A percentile compares a stretch with the other conserved stretches of the same genome.
Evolutionary conservation across 2,329 filamentous ascomycete species (phyloP).

Genomic region (Fusarium setosum): DNA sequence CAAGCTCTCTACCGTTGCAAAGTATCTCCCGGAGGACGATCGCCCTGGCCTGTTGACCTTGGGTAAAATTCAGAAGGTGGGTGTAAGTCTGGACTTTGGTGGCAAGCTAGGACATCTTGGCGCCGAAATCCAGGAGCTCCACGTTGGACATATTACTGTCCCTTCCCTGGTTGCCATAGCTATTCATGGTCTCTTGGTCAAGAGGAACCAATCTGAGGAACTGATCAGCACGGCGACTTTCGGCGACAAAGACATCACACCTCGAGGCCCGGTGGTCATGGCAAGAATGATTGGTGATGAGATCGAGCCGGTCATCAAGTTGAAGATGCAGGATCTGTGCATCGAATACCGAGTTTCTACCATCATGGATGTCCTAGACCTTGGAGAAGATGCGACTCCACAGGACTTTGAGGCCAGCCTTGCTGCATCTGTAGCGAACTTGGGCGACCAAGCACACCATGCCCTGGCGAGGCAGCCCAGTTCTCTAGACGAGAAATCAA

Average conservation of each 20-base stretch:
- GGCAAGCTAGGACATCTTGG: conserved; percentile 75
- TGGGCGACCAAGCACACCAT: conserved; percentile 73
- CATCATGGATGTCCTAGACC: conserved; percentile 80
- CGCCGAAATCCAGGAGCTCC: conserved; percentile 69
- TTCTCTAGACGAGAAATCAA: conserved; percentile 41
- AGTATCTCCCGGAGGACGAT: conserved; percentile 96
- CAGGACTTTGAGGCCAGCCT: conserved; percentile 82
- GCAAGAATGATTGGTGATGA: conserved; percentile 92
- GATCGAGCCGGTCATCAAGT: conserved; percentile 88
- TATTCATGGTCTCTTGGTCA: conserved; percentile 70
- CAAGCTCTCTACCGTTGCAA: conserved; percentile 87
- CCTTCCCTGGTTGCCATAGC: conserved; percentile 86
- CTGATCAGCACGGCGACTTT: conserved; percentile 68
- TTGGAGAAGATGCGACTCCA: conserved; percentile 73
- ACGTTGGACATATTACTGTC: conserved; percentile 84
- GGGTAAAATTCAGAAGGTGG: conserved; percentile 71
- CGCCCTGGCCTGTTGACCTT: conserved; percentile 88
- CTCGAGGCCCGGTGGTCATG: conserved; percentile 73
- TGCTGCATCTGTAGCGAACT: conserved; percentile 81
- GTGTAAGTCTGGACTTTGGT: conserved; percentile 72
- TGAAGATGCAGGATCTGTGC: conserved; percentile 86
- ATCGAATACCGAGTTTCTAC: conserved; percentile 92
- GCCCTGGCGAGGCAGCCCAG: conserved; percentile 50
- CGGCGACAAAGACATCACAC: conserved; percentile 41
- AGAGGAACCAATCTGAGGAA: conserved; percentile 75